Evolutionary conservation across 768 basidiomycete genomes (phyloP).

Genomic region (Lanmaoa rubissima): DNA sequence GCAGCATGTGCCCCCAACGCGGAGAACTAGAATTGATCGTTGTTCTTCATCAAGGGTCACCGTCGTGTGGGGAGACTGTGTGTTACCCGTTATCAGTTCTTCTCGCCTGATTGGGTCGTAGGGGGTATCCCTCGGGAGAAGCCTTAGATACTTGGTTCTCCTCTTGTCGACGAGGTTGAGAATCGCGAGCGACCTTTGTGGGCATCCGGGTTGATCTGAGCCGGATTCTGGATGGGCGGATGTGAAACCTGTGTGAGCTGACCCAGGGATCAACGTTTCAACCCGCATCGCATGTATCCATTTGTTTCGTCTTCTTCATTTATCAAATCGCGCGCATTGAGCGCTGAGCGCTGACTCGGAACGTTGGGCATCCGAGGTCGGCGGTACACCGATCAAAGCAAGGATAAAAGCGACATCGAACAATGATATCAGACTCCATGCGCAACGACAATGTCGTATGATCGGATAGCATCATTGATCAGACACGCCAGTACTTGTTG

Average conservation of each 20-base stretch:
- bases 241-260: not conserved
- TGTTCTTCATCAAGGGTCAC: constrained; percentile 2
- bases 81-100: not conserved
- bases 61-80: constrained; percentile 9
- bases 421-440: not conserved
- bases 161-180: not conserved
- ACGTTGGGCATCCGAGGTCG: not conserved
- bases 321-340: too few relatives aligned
- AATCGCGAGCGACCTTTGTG: not conserved
- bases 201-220: constrained; percentile 1
- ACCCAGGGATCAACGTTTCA: not conserved
- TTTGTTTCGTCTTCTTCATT: not conserved
- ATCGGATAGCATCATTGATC: not conserved
- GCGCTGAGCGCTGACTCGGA: not conserved
- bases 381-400: constrained; percentile 6
- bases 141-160: not conserved
- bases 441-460: not conserved
- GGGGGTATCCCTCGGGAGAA: too few relatives aligned
- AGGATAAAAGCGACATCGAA: not conserved
- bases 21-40: constrained; percentile 8
- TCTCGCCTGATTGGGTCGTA: not conserved
- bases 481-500: not conserved
- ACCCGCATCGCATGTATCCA: not conserved
- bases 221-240: not conserved
- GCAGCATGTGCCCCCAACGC: constrained; percentile 6